phyloP scores from a whole-genome alignment of 2,329 filamentous ascomycete species.

The Diaporthe australafricana region DNA sequence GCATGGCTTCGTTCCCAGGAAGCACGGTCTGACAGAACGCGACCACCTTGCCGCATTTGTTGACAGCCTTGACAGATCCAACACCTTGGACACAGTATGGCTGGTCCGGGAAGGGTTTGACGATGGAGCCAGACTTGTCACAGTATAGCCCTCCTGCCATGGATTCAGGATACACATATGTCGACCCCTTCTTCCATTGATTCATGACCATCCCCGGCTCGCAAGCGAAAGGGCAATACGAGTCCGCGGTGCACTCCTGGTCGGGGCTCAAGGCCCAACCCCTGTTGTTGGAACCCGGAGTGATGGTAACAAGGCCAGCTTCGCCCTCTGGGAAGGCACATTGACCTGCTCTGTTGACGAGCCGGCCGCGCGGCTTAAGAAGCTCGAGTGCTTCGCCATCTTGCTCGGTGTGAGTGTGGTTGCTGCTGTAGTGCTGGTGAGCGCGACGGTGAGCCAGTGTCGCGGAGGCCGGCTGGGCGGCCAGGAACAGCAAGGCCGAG shows the following conservation, averaged over 20 bases:
- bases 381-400: constrained; percentile 31
- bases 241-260: constrained; percentile 73
- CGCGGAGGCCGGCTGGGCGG: constrained; percentile 52
- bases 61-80: constrained; percentile 73
- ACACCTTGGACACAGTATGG: constrained; percentile 78
- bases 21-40: constrained; percentile 85
- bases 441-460: constrained; percentile 52
- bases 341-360: constrained; percentile 63
- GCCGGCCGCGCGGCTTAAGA: constrained; percentile 38
- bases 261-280: constrained; percentile 87
- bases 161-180: constrained; percentile 76
- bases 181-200: constrained; percentile 81
- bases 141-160: constrained; percentile 85
- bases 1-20: constrained; percentile 84
- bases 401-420: constrained; percentile 49
- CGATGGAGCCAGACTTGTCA: constrained; percentile 71
- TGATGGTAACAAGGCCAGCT: constrained; percentile 75
- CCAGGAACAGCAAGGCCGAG: constrained; percentile 61
- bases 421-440: constrained; percentile 46
- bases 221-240: constrained; percentile 82
- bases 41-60: constrained; percentile 71
- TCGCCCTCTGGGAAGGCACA: constrained; percentile 77
- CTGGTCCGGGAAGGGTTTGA: constrained; percentile 75
- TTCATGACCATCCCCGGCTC: constrained; percentile 80
- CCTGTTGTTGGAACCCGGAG: constrained; percentile 72